Base-by-base conservation (phyloP, 331 rosid species). In the Telfairia occidentalis region DNA sequence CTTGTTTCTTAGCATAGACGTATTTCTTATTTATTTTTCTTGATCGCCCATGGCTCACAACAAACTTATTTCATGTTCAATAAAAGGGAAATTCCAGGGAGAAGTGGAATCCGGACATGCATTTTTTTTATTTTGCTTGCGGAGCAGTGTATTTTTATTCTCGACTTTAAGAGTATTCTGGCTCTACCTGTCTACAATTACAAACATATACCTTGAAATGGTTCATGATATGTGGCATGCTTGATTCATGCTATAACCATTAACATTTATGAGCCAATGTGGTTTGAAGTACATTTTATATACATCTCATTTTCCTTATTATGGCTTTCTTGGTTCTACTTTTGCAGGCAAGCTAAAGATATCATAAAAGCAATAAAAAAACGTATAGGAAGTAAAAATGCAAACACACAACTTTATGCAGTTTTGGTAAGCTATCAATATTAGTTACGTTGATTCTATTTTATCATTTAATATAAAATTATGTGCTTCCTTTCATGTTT, bases 321-420 rank as follows among this genome's bases (percentile, higher is more conserved):
- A 29, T 6, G 34, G 45, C 34, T 63, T 34, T 69, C 75, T 60
- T 71, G 83, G 72, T 54, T 79, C 26, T 35, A 66, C 78, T 46
- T 66, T 52, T 78, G 85, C 86, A 94, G 98, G 84, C 90, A 85
- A 78, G 92, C 96, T 75, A 88, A 82, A 80, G 98, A 88, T 61
- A 92, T 82, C 70, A 85, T 90, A 26, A 94, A 91, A 84, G 96
- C 90, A 57, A 86, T 94, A 46, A 94, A 94, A 83, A 94, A 94
- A 83, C 88, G 86, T 49, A 45, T 94, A 85, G 89, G 93, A 13
- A 94, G 90, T 78, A 94, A 94, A 84, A 86, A 83, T 75, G 73
- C 85, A 46, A 82, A 87, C 78, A 42, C 96, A 70, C 98, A 91
- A 82, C 92, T 91, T 52, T 91, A 86, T 78, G 87, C 97, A 11